Conservation (phyloP, 148 eudicot species). For the Nepenthes gracilis region DNA sequence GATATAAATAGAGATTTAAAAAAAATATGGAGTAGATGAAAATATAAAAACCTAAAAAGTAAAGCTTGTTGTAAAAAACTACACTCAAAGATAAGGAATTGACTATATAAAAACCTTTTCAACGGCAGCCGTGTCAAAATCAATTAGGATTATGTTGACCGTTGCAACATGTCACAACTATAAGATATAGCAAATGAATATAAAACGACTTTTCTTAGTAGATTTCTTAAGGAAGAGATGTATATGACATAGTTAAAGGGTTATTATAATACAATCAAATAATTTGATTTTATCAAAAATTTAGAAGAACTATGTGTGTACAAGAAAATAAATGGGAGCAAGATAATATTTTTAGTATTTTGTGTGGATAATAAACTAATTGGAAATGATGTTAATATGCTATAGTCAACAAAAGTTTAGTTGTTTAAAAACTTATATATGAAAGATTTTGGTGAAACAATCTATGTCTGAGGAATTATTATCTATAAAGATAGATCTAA, state of each 20-base stretch:
- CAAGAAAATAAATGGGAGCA: too few relatives aligned
- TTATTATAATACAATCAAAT: background rate
- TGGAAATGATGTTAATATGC: too few relatives aligned
- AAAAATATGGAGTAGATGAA: background rate
- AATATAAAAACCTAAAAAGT: background rate
- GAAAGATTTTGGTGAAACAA: too few relatives aligned
- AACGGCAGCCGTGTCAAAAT: background rate
- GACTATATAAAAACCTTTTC: background rate
- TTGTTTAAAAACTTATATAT: too few relatives aligned
- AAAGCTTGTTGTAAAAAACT: background rate
- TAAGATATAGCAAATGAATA: background rate
- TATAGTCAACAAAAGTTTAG: too few relatives aligned
- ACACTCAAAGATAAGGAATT: background rate
- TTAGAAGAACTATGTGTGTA: too few relatives aligned
- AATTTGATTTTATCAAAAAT: too few relatives aligned
- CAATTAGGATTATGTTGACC: background rate
- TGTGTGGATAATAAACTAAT: too few relatives aligned
- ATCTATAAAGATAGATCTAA: too few relatives aligned
- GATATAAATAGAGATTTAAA: background rate
- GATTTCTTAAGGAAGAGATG: background rate
- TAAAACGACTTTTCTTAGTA: constrained; percentile 2
- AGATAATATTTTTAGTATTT: too few relatives aligned
- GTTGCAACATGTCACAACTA: background rate
- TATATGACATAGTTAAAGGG: background rate
- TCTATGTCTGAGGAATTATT: too few relatives aligned